These are phyloP conservation scores for Mycena rebaudengoi DNA, from an alignment of 768 basidiomycete species.

Conservation along the genomic window DNA sequence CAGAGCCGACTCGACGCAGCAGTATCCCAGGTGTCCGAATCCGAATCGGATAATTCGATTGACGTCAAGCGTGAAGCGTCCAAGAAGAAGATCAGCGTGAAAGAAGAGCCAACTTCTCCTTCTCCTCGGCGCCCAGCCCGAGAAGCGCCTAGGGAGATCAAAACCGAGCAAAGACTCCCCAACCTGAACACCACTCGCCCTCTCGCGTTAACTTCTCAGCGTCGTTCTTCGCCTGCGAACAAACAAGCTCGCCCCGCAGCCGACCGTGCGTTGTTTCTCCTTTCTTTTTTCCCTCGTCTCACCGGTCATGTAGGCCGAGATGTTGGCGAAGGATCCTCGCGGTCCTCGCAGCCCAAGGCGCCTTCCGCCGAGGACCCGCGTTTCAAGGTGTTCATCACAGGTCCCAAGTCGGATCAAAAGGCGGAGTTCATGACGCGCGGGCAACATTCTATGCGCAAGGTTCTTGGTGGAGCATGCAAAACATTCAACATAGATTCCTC, in stretches of 20 bases:
- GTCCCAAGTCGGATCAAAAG: neutral
- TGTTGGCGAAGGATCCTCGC: neutral
- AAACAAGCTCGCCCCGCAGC: neutral
- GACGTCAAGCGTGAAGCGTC: too few relatives aligned
- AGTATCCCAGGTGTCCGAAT: too few relatives aligned
- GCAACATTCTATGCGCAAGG: constrained; percentile 37
- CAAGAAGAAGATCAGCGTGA: too few relatives aligned
- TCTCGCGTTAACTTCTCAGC: neutral
- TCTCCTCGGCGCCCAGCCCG: too few relatives aligned
- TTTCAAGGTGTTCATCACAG: constrained; percentile 13
- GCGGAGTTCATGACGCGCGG: constrained; percentile 40
- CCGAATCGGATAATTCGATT: too few relatives aligned
- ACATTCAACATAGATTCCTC: constrained; percentile 36
- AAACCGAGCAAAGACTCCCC: neutral
- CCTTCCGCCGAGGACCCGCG: constrained; percentile 3
- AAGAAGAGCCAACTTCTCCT: too few relatives aligned
- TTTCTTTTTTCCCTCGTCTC: neutral
- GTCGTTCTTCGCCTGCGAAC: neutral
- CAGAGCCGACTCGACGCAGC: too few relatives aligned
- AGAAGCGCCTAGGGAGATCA: too few relatives aligned
- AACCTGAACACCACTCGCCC: neutral
- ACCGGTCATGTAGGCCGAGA: neutral
- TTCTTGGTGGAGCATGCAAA: constrained; percentile 37
- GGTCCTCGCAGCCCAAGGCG: neutral
- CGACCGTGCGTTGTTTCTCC: neutral